phyloP scores from a whole-genome alignment of 495 filamentous ascomycete species.

The Jackrogersella multiformis region DNA sequence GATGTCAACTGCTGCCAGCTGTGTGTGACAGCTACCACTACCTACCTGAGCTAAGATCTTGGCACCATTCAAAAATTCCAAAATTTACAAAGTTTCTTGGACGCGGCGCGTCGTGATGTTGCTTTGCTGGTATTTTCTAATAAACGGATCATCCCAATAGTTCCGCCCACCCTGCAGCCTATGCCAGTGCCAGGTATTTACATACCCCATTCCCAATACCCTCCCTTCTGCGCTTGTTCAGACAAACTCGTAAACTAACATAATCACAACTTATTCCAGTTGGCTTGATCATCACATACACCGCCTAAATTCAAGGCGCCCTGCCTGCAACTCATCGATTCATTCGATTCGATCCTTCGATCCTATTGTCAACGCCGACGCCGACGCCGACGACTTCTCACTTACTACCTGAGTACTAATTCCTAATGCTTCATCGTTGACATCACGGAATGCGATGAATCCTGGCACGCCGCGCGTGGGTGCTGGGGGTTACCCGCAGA shows the following conservation, averaged over 20 bases:
- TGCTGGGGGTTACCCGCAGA: conserved; percentile 56
- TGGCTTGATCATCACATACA: neutral
- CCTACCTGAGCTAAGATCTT: conserved; percentile 11
- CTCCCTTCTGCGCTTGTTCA: neutral
- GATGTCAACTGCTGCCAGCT: conserved; percentile 24
- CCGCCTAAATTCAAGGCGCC: neutral
- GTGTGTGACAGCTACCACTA: conserved; percentile 19
- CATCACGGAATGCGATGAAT: conserved; percentile 60
- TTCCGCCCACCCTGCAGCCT: conserved; percentile 15
- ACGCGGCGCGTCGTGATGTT: conserved; percentile 42
- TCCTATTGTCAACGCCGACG: too few species aligned
- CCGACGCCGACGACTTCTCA: too few species aligned
- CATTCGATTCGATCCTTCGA: neutral
- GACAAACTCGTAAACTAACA: neutral
- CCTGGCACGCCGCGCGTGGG: conserved; percentile 47
- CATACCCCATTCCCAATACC: conserved; percentile 3
- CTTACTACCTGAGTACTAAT: too few species aligned
- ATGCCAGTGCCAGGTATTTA: conserved; percentile 17
- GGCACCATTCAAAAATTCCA: conserved; percentile 25
- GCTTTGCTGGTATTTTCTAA: conserved; percentile 17
- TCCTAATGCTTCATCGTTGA: conserved; percentile 34
- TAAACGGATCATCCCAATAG: conserved; percentile 12
- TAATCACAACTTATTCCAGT: neutral
- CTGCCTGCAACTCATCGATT: conserved; percentile 1
- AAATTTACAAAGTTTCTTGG: conserved; percentile 23